phyloP scores from a whole-genome alignment of 1,284 basidiomycete species.

The Heterobasidion occidentale region DNA sequence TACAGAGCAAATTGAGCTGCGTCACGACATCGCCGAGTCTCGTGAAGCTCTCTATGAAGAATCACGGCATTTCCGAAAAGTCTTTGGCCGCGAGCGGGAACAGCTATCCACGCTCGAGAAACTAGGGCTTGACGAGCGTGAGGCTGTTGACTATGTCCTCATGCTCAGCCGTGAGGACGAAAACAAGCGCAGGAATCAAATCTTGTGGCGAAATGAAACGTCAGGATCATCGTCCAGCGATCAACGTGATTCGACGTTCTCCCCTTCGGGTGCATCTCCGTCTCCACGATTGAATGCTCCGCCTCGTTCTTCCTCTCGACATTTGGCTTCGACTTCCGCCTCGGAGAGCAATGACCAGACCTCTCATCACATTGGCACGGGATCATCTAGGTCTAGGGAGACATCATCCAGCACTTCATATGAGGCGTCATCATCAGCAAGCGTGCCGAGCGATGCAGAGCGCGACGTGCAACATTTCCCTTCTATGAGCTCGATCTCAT shows the following conservation, averaged over 20 bases:
- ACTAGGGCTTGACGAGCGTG: constrained; percentile 71
- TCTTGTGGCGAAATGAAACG: constrained; percentile 19
- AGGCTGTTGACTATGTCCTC: constrained; percentile 75
- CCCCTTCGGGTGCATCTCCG: constrained; percentile 3
- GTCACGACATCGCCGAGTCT: constrained; percentile 59
- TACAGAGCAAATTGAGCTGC: constrained; percentile 56
- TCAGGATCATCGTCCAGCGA: constrained; percentile 11
- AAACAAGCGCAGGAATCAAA: constrained; percentile 19
- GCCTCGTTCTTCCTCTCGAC: constrained; percentile 14
- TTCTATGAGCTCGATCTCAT: constrained; percentile 3
- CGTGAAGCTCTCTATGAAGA: constrained; percentile 45
- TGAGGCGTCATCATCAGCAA: neutral
- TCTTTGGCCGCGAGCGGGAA: constrained; percentile 42
- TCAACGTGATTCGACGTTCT: neutral
- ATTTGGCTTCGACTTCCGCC: constrained; percentile 10
- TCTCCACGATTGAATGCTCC: constrained; percentile 1
- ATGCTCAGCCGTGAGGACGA: constrained; percentile 84
- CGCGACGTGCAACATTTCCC: constrained; percentile 2
- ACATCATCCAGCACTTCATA: constrained; percentile 4
- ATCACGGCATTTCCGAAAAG: constrained; percentile 24
- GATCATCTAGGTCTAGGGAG: constrained; percentile 27
- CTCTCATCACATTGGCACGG: constrained; percentile 25
- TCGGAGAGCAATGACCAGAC: constrained; percentile 25
- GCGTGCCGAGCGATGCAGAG: neutral
- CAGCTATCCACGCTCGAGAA: constrained; percentile 47